A percentile compares a stretch with the other conserved stretches of the same genome.
Evolutionary conservation across 495 filamentous ascomycete species (phyloP).

Genomic region (Aspergillus cavernicola): DNA sequence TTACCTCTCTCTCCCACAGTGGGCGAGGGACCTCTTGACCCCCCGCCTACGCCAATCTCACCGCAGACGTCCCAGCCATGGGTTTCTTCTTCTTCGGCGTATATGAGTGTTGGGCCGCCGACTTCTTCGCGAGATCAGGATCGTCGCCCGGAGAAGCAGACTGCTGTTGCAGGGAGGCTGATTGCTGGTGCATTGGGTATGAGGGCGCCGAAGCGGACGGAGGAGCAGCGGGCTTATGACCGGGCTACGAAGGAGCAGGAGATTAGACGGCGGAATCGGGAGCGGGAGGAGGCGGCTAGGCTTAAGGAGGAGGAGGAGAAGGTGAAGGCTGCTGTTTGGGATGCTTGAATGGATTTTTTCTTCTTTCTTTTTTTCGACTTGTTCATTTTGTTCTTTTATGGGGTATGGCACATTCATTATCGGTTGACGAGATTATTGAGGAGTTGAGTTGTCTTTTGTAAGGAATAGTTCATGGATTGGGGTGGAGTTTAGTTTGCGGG

Average conservation of each 20-base stretch:
- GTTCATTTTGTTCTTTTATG: not conserved
- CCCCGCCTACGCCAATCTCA: conserved; percentile 60
- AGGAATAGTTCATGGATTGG: not conserved
- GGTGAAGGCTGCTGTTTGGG: conserved; percentile 76
- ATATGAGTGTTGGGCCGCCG: conserved; percentile 1
- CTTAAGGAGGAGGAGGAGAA: conserved; percentile 65
- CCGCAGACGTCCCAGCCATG: conserved; percentile 37
- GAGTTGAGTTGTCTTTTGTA: not conserved
- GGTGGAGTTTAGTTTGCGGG: not conserved
- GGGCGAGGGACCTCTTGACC: conserved; percentile 45
- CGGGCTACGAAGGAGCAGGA: conserved; percentile 80
- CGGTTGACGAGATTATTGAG: not conserved
- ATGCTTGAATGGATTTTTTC: conserved; percentile 53
- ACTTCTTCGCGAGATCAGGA: not conserved
- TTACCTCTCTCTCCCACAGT: conserved; percentile 27
- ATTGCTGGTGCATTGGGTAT: conserved; percentile 88
- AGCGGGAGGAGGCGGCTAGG: conserved; percentile 60
- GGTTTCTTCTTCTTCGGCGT: conserved; percentile 7
- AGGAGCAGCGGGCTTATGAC: conserved; percentile 88
- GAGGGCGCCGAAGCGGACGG: conserved; percentile 71
- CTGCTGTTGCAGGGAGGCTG: conserved; percentile 82
- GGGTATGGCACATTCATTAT: not conserved
- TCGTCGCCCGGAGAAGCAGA: conserved; percentile 81
- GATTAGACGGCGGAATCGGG: conserved; percentile 68
- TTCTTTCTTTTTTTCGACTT: not conserved